phyloP scores from a whole-genome alignment of 768 basidiomycete genomes.

The Epithele typhae region DNA sequence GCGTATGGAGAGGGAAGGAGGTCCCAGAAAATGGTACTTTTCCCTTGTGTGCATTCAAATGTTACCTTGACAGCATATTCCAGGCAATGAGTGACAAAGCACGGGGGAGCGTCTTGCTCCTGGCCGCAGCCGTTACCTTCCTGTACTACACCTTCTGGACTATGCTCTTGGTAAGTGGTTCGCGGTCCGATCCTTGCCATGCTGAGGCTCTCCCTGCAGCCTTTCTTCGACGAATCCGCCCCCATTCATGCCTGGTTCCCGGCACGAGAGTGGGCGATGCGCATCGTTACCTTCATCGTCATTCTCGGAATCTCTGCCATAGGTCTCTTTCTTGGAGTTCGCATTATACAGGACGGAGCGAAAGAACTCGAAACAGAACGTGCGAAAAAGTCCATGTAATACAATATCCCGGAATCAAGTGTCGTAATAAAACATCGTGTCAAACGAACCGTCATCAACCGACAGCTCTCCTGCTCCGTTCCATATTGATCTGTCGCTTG shows the following conservation, averaged over 20 bases:
- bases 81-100: slow-evolving; percentile 80
- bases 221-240: slow-evolving; percentile 76
- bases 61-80: background rate
- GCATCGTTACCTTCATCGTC: slow-evolving; percentile 79
- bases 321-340: slow-evolving; percentile 56
- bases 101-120: slow-evolving; percentile 76
- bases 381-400: background rate
- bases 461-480: slow-evolving; percentile 16
- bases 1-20: too few relatives aligned
- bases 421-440: background rate
- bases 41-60: background rate
- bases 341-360: slow-evolving; percentile 2
- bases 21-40: background rate
- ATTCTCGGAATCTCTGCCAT: slow-evolving; percentile 78
- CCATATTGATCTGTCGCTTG: slow-evolving; percentile 20
- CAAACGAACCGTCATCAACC: slow-evolving; percentile 7
- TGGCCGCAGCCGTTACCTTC: slow-evolving; percentile 72
- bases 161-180: slow-evolving; percentile 67
- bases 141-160: slow-evolving; percentile 93
- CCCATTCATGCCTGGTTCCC: slow-evolving; percentile 80
- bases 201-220: slow-evolving; percentile 42
- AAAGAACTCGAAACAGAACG: background rate
- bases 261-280: slow-evolving; percentile 87
- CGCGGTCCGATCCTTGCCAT: background rate
- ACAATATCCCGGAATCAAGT: background rate